These are phyloP conservation scores for Hondaea fermentalgiana DNA, from an alignment of 108 stramenopile genomes.

Conservation along the genomic window DNA sequence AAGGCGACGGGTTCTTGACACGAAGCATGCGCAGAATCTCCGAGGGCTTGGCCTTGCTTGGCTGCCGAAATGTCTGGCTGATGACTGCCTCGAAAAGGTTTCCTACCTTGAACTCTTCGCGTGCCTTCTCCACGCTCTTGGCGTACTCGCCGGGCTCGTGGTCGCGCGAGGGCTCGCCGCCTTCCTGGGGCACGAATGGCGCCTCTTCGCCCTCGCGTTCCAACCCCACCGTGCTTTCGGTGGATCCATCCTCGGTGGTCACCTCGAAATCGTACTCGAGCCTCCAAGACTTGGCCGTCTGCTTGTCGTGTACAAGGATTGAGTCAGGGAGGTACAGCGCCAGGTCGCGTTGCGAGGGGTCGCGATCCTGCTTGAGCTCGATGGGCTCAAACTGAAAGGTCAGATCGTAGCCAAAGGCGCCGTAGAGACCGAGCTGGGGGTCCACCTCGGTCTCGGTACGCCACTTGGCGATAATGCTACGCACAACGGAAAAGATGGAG, in stretches of 20 bases:
- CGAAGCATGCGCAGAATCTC: constrained; percentile 74
- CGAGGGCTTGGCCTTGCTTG: constrained; percentile 48
- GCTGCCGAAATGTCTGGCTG: constrained; percentile 77
- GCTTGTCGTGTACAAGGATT: constrained; percentile 81
- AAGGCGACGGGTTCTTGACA: constrained; percentile 83
- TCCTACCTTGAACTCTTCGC: constrained; percentile 82
- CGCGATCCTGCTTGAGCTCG: constrained; percentile 64
- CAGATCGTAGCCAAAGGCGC: constrained; percentile 91
- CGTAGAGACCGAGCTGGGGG: constrained; percentile 84
- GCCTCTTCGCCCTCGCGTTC: constrained; percentile 51
- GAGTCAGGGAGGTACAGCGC: constrained; percentile 83
- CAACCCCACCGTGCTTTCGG: constrained; percentile 65
- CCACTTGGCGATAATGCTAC: constrained; percentile 71
- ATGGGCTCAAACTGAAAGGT: constrained; percentile 95
- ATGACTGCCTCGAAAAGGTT: constrained; percentile 93
- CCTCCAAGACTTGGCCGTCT: constrained; percentile 79
- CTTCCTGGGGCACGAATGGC: background rate
- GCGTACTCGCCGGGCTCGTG: constrained; percentile 58
- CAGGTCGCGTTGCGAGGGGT: constrained; percentile 76
- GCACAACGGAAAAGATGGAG: constrained; percentile 80
- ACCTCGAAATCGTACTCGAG: constrained; percentile 74
- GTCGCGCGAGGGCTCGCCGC: background rate
- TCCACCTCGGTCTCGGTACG: constrained; percentile 67
- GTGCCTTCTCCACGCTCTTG: constrained; percentile 69
- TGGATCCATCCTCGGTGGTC: constrained; percentile 38